Conservation (phyloP, 768 basidiomycete genomes). For the Hysterangium stoloniferum region DNA sequence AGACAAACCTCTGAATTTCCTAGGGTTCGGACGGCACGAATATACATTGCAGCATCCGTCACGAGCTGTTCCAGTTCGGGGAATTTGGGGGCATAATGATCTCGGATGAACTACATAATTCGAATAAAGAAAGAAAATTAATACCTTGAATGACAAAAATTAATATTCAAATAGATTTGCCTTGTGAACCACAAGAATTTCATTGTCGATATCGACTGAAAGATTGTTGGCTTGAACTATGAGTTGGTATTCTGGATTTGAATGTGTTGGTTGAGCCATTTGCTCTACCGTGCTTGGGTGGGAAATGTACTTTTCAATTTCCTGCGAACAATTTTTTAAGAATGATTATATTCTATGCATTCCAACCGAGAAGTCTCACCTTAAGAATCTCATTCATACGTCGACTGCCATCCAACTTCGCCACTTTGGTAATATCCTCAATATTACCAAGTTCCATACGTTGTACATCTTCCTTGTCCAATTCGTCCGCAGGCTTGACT, state of each 20-base stretch:
- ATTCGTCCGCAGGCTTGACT: constrained; percentile 87
- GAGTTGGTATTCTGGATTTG: constrained; percentile 92
- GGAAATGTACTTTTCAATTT: constrained; percentile 79
- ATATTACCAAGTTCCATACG: constrained; percentile 84
- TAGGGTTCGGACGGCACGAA: constrained; percentile 80
- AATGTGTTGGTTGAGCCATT: constrained; percentile 71
- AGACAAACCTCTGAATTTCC: constrained; percentile 73
- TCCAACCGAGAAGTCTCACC: constrained; percentile 30
- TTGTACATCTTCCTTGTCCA: constrained; percentile 90
- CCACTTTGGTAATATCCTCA: constrained; percentile 81
- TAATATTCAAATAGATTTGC: constrained; percentile 29
- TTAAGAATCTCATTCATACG: constrained; percentile 81
- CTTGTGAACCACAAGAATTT: constrained; percentile 95
- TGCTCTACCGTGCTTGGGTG: constrained; percentile 74
- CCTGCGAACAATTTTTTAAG: constrained; percentile 37
- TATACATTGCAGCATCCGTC: constrained; percentile 85
- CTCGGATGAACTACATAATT: constrained; percentile 77
- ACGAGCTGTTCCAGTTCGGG: constrained; percentile 96
- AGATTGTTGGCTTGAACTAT: constrained; percentile 98
- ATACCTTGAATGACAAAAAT: not conserved
- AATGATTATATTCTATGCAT: not conserved
- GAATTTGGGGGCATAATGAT: constrained; percentile 92
- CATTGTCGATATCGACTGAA: constrained; percentile 97
- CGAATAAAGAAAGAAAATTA: constrained; percentile 11
- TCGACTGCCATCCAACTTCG: constrained; percentile 83